Evolutionary conservation across 306 rosid genomes (phyloP), one percentile per base, ranked within the genome.

Genomic region (Dryas alaskensis): DNA sequence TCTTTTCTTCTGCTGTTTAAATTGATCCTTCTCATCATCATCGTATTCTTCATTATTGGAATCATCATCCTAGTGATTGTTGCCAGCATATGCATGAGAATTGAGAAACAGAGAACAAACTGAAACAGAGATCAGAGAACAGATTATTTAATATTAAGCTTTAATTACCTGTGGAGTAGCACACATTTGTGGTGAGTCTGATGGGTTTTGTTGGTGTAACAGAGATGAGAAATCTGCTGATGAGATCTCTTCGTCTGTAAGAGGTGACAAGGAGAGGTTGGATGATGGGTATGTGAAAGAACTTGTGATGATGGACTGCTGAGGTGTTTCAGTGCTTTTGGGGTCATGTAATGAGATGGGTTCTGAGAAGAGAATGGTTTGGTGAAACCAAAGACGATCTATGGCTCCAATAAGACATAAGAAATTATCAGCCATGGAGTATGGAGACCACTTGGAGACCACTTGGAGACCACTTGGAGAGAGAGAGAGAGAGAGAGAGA

Each of bases 371-470:
- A 93, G 88, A 85, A 90, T 76, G 51, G 83, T 66, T 70, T 89
- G 92, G 77, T 82, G 88, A 81, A 86, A 90, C 98, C 98, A 93
- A 42, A 90, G 96, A 39, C 73, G 73, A 70, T 93, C 93, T 91
- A 93, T 90, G 79, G 88, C 83, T 44, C 71, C 91, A 43, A 90
- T 39, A 64, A 86, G 77, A 69, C 82, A 78, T 45, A 60, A 46
- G 64, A 55, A 70, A 58, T 80, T 70, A 70, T 76, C 79, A 48
- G 85, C 90, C 98, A 90, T 89, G 73, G 59, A 13, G 9, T 12
- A 13, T 8, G 6, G 17, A 51, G 55, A 31, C 55, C 11, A 50
- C 7, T 50, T 50, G 16, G 2, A 53, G 37, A 48, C 19, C 19
- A 12, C 16, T 25, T 43, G 65, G 2, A 53, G 37, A 48, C n/a